Conservation (phyloP, 768 basidiomycete species). For the Boletus pseudopeckii region DNA sequence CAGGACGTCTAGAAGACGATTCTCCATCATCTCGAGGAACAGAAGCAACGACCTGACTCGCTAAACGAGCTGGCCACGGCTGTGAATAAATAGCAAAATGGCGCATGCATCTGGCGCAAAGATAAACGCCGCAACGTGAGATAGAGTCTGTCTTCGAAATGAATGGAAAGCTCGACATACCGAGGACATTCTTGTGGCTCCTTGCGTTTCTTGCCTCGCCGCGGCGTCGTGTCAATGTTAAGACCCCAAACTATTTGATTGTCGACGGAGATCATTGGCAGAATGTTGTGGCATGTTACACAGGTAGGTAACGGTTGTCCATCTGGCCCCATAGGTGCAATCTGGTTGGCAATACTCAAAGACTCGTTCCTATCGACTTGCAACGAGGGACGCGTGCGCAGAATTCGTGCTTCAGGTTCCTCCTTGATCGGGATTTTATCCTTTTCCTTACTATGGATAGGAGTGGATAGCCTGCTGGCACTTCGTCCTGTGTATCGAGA, state of each 20-base stretch:
- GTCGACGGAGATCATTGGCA: conserved; percentile 76
- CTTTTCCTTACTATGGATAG: conserved; percentile 35
- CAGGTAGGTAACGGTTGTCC: conserved; percentile 71
- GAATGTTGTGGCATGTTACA: conserved; percentile 62
- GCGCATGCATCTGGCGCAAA: conserved; percentile 61
- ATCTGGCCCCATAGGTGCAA: conserved; percentile 54
- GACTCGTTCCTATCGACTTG: conserved; percentile 35
- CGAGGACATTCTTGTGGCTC: conserved; percentile 70
- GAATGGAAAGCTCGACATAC: conserved; percentile 40
- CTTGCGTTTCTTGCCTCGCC: conserved; percentile 53
- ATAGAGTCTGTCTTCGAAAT: conserved; percentile 8
- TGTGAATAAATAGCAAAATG: conserved; percentile 74
- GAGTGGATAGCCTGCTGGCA: conserved; percentile 32
- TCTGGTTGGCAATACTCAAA: conserved; percentile 38
- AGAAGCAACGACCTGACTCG: conserved; percentile 42
- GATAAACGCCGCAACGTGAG: conserved; percentile 13
- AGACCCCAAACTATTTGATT: conserved; percentile 74
- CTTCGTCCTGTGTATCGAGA: conserved; percentile 30
- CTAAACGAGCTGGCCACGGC: conserved; percentile 66
- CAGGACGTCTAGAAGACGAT: conserved; percentile 42
- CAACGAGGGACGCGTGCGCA: conserved; percentile 47
- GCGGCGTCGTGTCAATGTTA: conserved; percentile 43
- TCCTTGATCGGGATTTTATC: conserved; percentile 46
- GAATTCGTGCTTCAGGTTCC: conserved; percentile 44
- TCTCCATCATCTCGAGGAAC: conserved; percentile 46